Conservation (phyloP, 352 stramenopile genomes). For the Phytophthora capsici region DNA sequence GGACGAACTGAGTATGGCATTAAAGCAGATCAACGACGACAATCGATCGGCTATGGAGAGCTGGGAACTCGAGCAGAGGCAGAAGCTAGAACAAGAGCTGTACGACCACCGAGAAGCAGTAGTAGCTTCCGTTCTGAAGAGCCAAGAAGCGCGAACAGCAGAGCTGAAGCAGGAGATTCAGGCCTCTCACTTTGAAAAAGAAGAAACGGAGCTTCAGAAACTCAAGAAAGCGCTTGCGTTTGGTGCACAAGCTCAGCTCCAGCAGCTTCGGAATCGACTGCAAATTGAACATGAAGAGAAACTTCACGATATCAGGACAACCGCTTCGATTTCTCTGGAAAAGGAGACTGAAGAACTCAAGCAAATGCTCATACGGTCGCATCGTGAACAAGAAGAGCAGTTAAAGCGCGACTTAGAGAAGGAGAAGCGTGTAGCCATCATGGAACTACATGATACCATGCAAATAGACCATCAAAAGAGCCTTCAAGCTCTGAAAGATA, state of each 20-base stretch:
- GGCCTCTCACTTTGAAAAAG: slow-evolving; percentile 39
- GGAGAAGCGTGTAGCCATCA: slow-evolving; percentile 50
- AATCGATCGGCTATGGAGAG: slow-evolving; percentile 22
- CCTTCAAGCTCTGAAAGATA: slow-evolving; percentile 33
- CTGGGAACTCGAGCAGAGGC: slow-evolving; percentile 57
- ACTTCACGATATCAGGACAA: slow-evolving; percentile 30
- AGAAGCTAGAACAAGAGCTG: slow-evolving; percentile 54
- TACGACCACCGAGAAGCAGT: slow-evolving; percentile 47
- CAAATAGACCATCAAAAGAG: slow-evolving; percentile 37
- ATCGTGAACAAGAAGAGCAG: slow-evolving; percentile 47
- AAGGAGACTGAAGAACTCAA: slow-evolving; percentile 49
- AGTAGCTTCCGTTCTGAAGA: slow-evolving; percentile 39
- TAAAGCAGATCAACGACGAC: slow-evolving; percentile 47
- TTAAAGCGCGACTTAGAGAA: slow-evolving; percentile 51
- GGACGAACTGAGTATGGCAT: slow-evolving; percentile 36
- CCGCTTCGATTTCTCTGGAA: slow-evolving; percentile 40
- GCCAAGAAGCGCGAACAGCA: slow-evolving; percentile 54
- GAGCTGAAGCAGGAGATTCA: slow-evolving; percentile 55
- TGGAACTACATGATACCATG: slow-evolving; percentile 60
- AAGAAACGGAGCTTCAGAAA: slow-evolving; percentile 60
- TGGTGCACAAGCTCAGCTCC: slow-evolving; percentile 65
- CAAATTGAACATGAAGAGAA: slow-evolving; percentile 50
- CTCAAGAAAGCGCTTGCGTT: slow-evolving; percentile 62
- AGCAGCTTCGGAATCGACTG: slow-evolving; percentile 57
- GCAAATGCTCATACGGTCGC: slow-evolving; percentile 43